Evolutionary conservation across 352 stramenopile species (phyloP).

Genomic region (Albugo laibachii): DNA sequence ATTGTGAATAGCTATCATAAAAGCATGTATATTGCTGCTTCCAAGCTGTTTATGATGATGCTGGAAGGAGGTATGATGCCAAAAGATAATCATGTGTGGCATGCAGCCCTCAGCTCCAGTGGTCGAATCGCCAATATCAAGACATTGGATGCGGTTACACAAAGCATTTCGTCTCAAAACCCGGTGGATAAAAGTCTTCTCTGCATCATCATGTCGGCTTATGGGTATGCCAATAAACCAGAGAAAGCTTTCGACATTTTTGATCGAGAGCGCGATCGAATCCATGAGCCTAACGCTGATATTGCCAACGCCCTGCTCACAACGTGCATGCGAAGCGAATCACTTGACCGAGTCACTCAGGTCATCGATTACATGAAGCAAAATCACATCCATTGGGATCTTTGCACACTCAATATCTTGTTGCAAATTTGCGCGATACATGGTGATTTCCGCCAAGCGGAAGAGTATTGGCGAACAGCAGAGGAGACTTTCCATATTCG

Average conservation of each 20-base stretch:
- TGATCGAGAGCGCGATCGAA: conserved; percentile 15
- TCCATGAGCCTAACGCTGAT: conserved; percentile 24
- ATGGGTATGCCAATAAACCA: conserved; percentile 35
- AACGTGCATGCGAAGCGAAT: conserved; percentile 28
- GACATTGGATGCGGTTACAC: conserved; percentile 38
- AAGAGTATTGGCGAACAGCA: conserved; percentile 15
- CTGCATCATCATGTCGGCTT: conserved; percentile 74
- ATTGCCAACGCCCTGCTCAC: conserved; percentile 57
- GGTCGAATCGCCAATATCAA: conserved; percentile 33
- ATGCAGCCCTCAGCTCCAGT: conserved; percentile 42
- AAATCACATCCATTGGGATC: conserved; percentile 31
- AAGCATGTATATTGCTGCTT: conserved; percentile 33
- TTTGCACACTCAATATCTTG: conserved; percentile 60
- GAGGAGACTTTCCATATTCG: conserved; percentile 17
- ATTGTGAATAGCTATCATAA: conserved; percentile 66
- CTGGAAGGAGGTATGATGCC: conserved; percentile 43
- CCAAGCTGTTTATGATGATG: conserved; percentile 37
- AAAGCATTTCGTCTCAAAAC: conserved; percentile 19
- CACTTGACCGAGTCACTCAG: conserved; percentile 21
- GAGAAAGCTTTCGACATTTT: conserved; percentile 42
- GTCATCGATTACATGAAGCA: conserved; percentile 31
- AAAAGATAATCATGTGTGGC: conserved; percentile 41
- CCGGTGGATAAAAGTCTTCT: conserved; percentile 38
- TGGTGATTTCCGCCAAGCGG: conserved; percentile 36
- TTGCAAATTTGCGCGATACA: conserved; percentile 31